Conservation (phyloP, 148 eudicot species). For the Chenopodium album region DNA sequence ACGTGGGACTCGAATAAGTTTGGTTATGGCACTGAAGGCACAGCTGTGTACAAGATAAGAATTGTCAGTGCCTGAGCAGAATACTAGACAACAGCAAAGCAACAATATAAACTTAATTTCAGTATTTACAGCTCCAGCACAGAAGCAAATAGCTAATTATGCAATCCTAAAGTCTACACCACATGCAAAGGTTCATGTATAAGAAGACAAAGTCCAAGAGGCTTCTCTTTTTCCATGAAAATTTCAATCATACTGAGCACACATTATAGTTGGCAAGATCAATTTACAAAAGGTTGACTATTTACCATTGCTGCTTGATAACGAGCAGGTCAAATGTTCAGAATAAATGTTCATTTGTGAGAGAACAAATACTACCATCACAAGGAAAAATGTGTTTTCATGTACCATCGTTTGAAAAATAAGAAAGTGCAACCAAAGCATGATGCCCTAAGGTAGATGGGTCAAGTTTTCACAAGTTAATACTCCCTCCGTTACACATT, state of each 20-base stretch:
- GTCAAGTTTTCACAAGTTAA: background rate
- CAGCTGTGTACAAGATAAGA: conserved; percentile 59
- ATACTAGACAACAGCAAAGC: background rate
- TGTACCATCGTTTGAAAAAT: background rate
- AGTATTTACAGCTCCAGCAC: background rate
- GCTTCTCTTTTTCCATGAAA: background rate
- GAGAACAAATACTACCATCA: background rate
- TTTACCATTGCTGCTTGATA: background rate
- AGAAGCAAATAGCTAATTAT: background rate
- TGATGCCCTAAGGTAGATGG: background rate
- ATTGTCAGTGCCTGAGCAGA: background rate
- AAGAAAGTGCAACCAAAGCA: background rate
- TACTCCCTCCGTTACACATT: too few relatives aligned
- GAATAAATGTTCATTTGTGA: too few relatives aligned
- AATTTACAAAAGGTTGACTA: background rate
- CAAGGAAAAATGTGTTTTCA: background rate
- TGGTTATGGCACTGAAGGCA: conserved; percentile 84
- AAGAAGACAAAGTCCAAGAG: background rate
- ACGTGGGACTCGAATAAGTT: conserved; percentile 69
- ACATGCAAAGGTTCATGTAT: background rate
- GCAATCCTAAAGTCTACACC: background rate
- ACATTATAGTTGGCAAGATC: background rate
- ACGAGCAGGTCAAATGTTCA: background rate
- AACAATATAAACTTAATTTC: background rate
- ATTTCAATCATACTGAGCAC: background rate